These are phyloP conservation scores for Mikania micrantha DNA, from an alignment of 129 eudicot genomes.

Conservation along the genomic window DNA sequence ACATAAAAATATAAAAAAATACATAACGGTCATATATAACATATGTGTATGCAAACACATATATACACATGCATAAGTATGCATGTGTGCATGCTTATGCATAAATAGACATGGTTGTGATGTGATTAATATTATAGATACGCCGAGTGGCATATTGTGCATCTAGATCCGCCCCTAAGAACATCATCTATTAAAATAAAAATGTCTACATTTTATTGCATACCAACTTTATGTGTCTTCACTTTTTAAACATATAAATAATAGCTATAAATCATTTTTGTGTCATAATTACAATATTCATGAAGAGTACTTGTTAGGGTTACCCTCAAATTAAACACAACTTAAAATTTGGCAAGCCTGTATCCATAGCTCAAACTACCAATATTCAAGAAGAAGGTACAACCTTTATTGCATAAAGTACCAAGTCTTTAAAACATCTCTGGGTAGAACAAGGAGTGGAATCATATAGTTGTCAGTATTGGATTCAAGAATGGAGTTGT, in stretches of 20 bases:
- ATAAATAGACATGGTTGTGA: not conserved
- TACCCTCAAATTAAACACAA: not conserved
- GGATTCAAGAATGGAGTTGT: constrained; percentile 21
- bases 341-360: not conserved
- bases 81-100: not conserved
- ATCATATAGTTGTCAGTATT: constrained; percentile 19
- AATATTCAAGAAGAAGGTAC: constrained; percentile 9
- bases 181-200: not conserved
- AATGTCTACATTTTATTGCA: not conserved
- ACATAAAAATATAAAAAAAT: not conserved
- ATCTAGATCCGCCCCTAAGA: not conserved
- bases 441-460: constrained; percentile 11
- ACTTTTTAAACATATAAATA: not conserved
- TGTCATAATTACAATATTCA: not conserved
- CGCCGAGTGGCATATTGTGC: not conserved
- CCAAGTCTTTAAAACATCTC: constrained; percentile 6
- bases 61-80: not conserved
- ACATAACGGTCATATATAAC: not conserved
- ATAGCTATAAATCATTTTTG: not conserved
- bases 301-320: constrained; percentile 4
- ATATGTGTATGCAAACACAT: not conserved
- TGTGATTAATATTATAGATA: not conserved
- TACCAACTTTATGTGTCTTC: not conserved
- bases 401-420: constrained; percentile 5
- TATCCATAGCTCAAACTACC: not conserved